Percentiles rank a stretch among this genome's conserved stretches.
Conservation (phyloP, 208 protist genomes). For the Naegleria gruberi region DNA sequence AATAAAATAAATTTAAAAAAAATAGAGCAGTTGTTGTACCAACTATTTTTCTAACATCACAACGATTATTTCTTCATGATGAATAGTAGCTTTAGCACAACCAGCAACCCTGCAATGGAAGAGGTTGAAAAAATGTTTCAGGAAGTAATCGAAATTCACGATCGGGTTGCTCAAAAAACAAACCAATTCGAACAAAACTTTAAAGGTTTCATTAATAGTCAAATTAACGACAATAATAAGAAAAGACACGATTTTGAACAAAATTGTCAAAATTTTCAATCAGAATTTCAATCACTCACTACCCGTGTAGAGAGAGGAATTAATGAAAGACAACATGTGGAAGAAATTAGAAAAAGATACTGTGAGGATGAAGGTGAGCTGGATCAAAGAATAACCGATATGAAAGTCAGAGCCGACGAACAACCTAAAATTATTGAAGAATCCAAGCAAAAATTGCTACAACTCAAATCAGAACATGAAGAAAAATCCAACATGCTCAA, state of each 20-base stretch:
- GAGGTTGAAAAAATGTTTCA: no score
- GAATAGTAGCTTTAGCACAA: no score
- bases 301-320: background rate
- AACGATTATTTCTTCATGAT: no score
- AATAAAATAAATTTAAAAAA: background rate
- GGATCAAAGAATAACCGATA: background rate
- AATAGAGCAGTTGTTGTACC: background rate
- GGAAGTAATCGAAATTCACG: no score
- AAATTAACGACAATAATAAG: background rate
- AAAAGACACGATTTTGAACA: background rate
- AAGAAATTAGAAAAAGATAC: background rate
- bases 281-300: background rate
- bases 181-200: background rate
- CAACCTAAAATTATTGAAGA: background rate
- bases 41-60: background rate
- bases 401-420: no score
- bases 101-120: no score
- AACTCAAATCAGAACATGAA: background rate
- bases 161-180: background rate
- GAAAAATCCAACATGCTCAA: background rate
- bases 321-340: background rate
- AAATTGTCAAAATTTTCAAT: background rate
- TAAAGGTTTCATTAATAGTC: background rate
- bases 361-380: background rate
- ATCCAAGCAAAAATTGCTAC: background rate